A percentile compares a stretch with the other conserved stretches of the same genome.
phyloP scores from a whole-genome alignment of 1,284 basidiomycete species.

The Leccinum solheimii region DNA sequence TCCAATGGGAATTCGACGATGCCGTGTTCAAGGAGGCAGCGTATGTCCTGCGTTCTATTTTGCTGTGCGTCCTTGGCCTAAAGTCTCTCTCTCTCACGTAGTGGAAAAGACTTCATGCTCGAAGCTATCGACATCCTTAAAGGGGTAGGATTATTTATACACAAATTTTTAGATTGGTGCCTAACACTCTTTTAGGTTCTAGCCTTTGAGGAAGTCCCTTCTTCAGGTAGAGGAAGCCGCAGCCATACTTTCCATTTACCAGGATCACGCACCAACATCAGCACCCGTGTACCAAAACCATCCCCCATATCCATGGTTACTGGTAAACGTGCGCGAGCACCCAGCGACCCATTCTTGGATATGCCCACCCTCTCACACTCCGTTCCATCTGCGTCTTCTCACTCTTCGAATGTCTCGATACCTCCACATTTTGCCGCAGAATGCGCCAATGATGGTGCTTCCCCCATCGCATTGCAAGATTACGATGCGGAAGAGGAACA shows the following conservation, averaged over 20 bases:
- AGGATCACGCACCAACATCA: slow-evolving; percentile 47
- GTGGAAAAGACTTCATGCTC: slow-evolving; percentile 82
- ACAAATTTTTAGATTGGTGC: slow-evolving; percentile 14
- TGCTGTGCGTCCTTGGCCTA: slow-evolving; percentile 7
- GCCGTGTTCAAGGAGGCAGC: slow-evolving; percentile 82
- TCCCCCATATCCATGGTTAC: slow-evolving; percentile 42
- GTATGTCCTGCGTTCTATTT: slow-evolving; percentile 47
- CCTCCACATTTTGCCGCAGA: slow-evolving; percentile 33
- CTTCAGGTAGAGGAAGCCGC: slow-evolving; percentile 40
- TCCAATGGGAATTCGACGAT: slow-evolving; percentile 82
- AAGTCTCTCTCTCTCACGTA: slow-evolving; percentile 36
- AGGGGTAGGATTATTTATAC: slow-evolving; percentile 55
- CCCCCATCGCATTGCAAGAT: slow-evolving; percentile 34
- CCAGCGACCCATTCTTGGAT: slow-evolving; percentile 78
- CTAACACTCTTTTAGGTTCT: slow-evolving; percentile 46
- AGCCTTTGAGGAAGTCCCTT: slow-evolving; percentile 63
- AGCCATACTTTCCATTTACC: slow-evolving; percentile 39
- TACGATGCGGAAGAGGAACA: slow-evolving; percentile 40
- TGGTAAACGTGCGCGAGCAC: slow-evolving; percentile 64
- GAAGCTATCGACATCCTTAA: slow-evolving; percentile 80
- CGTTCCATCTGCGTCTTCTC: slow-evolving; percentile 49
- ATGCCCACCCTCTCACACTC: slow-evolving; percentile 58
- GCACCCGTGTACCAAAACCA: slow-evolving; percentile 36
- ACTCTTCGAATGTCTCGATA: slow-evolving; percentile 48
- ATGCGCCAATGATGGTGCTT: slow-evolving; percentile 42